Percentiles rank a stretch among this genome's conserved stretches.
Evolutionary conservation across 2,329 filamentous ascomycete species (phyloP).

Genomic region (Ascochyta rabiei): DNA sequence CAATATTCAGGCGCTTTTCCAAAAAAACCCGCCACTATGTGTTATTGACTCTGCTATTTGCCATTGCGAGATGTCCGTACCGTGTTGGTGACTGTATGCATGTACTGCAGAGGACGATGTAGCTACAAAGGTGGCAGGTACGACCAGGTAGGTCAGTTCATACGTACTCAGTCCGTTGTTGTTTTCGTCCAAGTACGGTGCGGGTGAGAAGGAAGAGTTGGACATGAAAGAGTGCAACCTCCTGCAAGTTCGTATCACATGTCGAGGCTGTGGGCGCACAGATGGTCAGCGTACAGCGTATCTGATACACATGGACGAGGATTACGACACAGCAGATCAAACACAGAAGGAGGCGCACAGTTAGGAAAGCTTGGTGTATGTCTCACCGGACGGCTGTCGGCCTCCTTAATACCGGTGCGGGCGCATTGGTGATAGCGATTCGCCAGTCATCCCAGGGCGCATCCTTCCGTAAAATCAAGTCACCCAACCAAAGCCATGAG

Average conservation of each 20-base stretch:
- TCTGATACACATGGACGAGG: background rate
- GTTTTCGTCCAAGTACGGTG: too few species aligned
- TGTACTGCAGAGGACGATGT: background rate
- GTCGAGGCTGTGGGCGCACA: background rate
- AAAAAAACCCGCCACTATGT: background rate
- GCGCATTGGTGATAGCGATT: slow-evolving; percentile 1
- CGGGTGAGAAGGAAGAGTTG: background rate
- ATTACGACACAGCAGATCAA: background rate
- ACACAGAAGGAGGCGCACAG: background rate
- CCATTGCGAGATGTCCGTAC: background rate
- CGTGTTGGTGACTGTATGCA: background rate
- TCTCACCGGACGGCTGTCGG: background rate
- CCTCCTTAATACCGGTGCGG: background rate
- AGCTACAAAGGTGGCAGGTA: background rate
- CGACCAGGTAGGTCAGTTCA: background rate
- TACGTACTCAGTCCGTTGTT: background rate
- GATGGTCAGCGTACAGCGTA: background rate
- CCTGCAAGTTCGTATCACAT: background rate
- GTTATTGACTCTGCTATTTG: background rate
- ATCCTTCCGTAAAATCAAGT: background rate
- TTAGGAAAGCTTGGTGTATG: background rate
- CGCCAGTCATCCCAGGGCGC: background rate
- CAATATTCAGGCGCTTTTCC: background rate
- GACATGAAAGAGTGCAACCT: background rate
- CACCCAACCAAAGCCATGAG: background rate